phyloP scores from a whole-genome alignment of 225 moss, liverwort and hornwort genomes.

The Climacium dendroides region DNA sequence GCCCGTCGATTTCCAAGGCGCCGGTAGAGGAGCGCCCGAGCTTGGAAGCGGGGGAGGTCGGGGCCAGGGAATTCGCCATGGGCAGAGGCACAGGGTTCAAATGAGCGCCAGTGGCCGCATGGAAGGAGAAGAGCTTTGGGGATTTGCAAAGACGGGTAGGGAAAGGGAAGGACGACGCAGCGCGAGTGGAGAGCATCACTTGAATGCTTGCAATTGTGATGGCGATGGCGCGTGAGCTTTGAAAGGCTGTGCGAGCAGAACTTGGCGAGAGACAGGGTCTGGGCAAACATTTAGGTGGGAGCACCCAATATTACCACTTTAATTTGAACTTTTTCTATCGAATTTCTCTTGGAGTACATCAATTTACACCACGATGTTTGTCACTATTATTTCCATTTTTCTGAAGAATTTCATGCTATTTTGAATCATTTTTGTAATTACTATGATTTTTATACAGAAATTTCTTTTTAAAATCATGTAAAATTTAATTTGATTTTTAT shows the following conservation, averaged over 20 bases:
- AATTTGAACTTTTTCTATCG: too few relatives aligned
- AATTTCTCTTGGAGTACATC: too few relatives aligned
- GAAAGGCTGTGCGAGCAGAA: background rate
- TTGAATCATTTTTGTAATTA: too few relatives aligned
- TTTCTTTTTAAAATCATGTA: too few relatives aligned
- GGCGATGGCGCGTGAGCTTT: background rate
- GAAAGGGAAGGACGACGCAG: background rate
- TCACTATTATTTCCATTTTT: too few relatives aligned
- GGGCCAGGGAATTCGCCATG: background rate
- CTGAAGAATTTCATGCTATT: too few relatives aligned
- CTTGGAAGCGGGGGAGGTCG: background rate
- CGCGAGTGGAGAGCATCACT: background rate
- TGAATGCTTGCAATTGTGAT: background rate
- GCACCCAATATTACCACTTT: too few relatives aligned
- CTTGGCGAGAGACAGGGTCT: background rate
- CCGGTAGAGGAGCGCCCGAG: constrained; percentile 25
- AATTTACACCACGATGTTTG: too few relatives aligned
- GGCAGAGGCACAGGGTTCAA: background rate
- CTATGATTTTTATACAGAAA: too few relatives aligned
- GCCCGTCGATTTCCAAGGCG: constrained; percentile 48
- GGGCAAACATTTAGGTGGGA: too few relatives aligned
- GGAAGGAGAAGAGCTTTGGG: background rate
- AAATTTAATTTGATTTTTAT: too few relatives aligned
- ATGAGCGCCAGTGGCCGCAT: background rate
- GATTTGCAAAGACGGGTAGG: background rate